phyloP scores from a whole-genome alignment of 2,329 filamentous ascomycete genomes.

The Trichoderma hamatum region DNA sequence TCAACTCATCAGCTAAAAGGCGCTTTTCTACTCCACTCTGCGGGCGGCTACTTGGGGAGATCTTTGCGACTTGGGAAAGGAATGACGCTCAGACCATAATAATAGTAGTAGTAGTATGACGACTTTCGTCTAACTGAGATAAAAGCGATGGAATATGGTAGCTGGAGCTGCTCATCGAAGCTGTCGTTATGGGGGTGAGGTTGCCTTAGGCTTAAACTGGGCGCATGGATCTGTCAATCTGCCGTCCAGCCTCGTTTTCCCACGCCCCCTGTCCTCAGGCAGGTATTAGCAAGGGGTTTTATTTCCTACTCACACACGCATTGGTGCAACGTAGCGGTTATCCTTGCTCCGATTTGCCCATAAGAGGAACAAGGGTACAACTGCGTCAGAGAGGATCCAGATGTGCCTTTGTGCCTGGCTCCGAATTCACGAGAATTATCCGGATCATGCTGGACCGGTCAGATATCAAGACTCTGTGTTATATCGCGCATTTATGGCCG shows the following conservation, averaged over 20 bases:
- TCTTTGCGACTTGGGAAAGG: neutral
- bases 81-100: neutral
- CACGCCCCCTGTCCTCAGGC: conserved; percentile 15
- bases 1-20: neutral
- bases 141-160: neutral
- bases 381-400: neutral
- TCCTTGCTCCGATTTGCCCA: conserved; percentile 17
- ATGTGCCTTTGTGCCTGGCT: neutral
- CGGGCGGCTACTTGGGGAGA: neutral
- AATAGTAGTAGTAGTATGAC: neutral
- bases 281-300: conserved; percentile 7
- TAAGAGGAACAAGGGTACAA: neutral
- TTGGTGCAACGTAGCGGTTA: neutral
- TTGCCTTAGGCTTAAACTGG: conserved; percentile 27
- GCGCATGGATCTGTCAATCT: conserved; percentile 26
- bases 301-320: conserved; percentile 1
- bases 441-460: conserved; percentile 3
- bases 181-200: conserved; percentile 8
- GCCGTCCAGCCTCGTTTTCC: conserved; percentile 22
- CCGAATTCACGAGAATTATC: conserved; percentile 24
- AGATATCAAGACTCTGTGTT: neutral
- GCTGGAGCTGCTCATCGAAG: neutral
- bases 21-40: neutral
- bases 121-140: neutral
- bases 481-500: conserved; percentile 20